These are phyloP conservation scores for Limnomonas spitsbergensis DNA, from an alignment of 139 green algal genomes.

Conservation along the genomic window DNA sequence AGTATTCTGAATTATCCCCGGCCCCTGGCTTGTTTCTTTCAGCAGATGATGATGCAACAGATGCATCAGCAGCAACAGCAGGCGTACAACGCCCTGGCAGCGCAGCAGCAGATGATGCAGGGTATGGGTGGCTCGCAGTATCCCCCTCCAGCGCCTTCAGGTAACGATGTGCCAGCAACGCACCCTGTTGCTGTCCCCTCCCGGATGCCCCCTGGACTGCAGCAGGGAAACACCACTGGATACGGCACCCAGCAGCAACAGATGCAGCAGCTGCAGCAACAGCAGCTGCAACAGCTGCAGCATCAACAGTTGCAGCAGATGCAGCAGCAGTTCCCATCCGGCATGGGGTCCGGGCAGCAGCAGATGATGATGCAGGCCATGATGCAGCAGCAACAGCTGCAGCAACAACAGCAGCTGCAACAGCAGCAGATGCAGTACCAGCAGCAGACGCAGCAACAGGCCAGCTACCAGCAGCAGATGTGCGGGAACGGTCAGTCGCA, in stretches of 20 bases:
- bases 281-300: neutral
- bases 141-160: no score
- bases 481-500: neutral
- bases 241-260: neutral
- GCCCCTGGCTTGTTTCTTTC: no score
- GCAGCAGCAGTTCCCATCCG: constrained; percentile 1
- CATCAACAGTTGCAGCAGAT: neutral
- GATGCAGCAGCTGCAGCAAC: neutral
- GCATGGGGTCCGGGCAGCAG: no score
- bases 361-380: constrained; percentile 5
- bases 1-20: no score
- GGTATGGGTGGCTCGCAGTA: no score
- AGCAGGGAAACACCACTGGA: neutral
- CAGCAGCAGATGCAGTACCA: neutral
- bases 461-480: neutral
- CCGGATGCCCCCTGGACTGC: neutral
- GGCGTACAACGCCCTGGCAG: no score
- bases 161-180: neutral
- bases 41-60: constrained; percentile 1
- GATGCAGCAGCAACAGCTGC: neutral
- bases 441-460: neutral
- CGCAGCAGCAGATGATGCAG: no score
- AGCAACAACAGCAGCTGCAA: neutral
- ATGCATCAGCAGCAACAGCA: neutral
- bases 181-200: neutral